Conservation (phyloP, 108 stramenopile species). For the Aureococcus anophagefferens region DNA sequence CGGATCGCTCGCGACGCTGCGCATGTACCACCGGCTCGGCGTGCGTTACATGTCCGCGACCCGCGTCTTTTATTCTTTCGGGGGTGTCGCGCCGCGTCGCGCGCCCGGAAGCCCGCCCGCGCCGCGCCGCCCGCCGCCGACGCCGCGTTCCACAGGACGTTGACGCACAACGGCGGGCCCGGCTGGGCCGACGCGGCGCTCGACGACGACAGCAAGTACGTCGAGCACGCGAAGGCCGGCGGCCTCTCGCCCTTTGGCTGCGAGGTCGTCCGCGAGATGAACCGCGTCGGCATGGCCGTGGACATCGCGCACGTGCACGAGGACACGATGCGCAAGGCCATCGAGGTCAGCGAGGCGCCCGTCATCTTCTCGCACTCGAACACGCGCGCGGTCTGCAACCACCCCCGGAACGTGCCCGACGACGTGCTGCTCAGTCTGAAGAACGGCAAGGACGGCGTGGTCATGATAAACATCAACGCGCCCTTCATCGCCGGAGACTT, state of each 20-base stretch:
- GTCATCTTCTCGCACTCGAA: conserved; percentile 16
- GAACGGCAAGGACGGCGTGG: conserved; percentile 3
- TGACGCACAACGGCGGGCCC: conserved; percentile 20
- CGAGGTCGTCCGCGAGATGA: conserved; percentile 15
- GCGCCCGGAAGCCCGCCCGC: too few relatives aligned
- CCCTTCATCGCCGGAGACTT: conserved; percentile 19
- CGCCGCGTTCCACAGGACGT: too few relatives aligned
- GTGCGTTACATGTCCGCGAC: conserved; percentile 16
- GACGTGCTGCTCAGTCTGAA: conserved; percentile 1
- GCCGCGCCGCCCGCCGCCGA: too few relatives aligned
- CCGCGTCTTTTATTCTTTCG: too few relatives aligned
- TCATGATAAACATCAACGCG: conserved; percentile 8
- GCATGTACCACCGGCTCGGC: conserved; percentile 13
- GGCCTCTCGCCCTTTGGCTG: conserved; percentile 11
- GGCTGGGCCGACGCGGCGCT: conserved; percentile 22
- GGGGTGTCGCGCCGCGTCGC: too few relatives aligned
- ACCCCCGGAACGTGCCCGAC: conserved; percentile 19
- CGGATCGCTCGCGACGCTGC: conserved; percentile 5
- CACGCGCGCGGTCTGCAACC: conserved; percentile 14
- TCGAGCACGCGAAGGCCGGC: conserved; percentile 1
- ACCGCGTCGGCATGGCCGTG: conserved; percentile 17
- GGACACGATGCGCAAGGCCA: conserved; percentile 5
- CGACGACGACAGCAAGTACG: neutral
- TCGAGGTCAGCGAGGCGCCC: conserved; percentile 7
- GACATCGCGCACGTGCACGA: conserved; percentile 15